Evolutionary conservation across 441 rosid genomes (phyloP), one percentile per base, ranked within the genome.

Genomic region (Sinapis alba): DNA sequence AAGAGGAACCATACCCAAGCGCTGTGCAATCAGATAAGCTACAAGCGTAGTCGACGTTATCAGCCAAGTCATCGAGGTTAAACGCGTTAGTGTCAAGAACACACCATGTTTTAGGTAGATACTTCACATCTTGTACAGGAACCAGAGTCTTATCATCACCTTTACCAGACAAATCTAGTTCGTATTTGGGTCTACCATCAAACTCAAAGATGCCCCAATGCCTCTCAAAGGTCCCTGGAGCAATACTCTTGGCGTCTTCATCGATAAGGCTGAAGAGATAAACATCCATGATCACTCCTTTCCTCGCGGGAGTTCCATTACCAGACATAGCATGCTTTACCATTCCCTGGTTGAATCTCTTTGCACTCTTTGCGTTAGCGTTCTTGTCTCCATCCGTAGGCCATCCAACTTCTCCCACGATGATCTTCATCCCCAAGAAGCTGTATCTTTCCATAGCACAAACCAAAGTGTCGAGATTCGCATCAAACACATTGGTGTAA

Each of bases 351-450:
- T 73, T 81, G 12, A 81, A 81, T 65, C 63, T 77, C 68, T 70
- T 24, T 60, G 84, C 81, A 11, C 19, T 74, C 24, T 65, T 53
- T 15, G 68, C 24, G 21, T 81, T 77, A 6, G 76, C 79, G 47
- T 77, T 76, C 75, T 75, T 82, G 57, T 85, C 76, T 30, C 89
- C 91, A 27, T 87, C 86, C 0, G 89, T 87, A 13, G 89, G 91
- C 91, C 91, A 87, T 20, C 91, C 91, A 0, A 85, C 85, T 34
- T 85, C 91, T 69, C 91, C 89, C 0, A 87, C 82, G 0, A 87
- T 69, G 41, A 87, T 84, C 70, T 75, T 73, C 86, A 86, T 83
- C 28, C 73, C 86, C 50, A 84, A 54, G 74, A 85, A 87, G 60
- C 88, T 88, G 15, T 86, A 83, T 60, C 64, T 86, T 10, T 74